Evolutionary conservation across 2,329 filamentous ascomycete genomes (phyloP), one percentile per base, ranked within the genome.

Genomic region (Cladosporium sphaerospermum): DNA sequence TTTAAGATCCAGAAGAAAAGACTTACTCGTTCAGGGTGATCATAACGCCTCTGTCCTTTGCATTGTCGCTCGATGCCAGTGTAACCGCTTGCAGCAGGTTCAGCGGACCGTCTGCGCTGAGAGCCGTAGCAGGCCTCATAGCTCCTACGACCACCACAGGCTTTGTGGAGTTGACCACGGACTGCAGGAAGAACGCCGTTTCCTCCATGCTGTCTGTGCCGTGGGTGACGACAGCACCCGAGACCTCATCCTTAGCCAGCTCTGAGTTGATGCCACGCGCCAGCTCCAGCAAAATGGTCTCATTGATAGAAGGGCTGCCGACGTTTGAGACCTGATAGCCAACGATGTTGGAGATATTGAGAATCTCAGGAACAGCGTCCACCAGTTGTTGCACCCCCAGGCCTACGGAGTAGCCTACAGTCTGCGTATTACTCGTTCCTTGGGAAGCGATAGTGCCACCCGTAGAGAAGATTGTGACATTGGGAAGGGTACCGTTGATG

Each of bases 201-300:
- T 85, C 82, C 60, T 84, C 82, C 1, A 85, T 71, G 0, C 80
- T 83, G 60, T 86, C 83, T 8, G 83, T 85, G 45, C 83, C 82
- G 60, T 85, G 82, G 0, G 82, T 84, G 50, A 86, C 69, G 5
- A 84, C 78, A 6, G 77, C 78, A 34, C 80, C 67, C 9, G 65
- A 60, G 37, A 74, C 65, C 1, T 70, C 67, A 0, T 64, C 62
- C 54, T 71, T 71, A 23, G 75, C 72, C 3, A 82, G 69, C 52
- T 78, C 76, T 10, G 61, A 59, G 52, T 78, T 76, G 49, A 82
- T 75, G 52, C 71, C 67, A 19, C 75, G 69, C 5, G 75, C 71
- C 34, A 83, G 61, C 23, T 69, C 71, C 16, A 81, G 67, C 33
- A 78, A 70, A 50, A 79, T 72, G 5, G 66, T 70, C 14, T 75